A percentile compares a stretch with the other conserved stretches of the same genome.
These are phyloP conservation scores for Camelina sativa DNA, from an alignment of 345 rosid genomes.

Conservation along the genomic window DNA sequence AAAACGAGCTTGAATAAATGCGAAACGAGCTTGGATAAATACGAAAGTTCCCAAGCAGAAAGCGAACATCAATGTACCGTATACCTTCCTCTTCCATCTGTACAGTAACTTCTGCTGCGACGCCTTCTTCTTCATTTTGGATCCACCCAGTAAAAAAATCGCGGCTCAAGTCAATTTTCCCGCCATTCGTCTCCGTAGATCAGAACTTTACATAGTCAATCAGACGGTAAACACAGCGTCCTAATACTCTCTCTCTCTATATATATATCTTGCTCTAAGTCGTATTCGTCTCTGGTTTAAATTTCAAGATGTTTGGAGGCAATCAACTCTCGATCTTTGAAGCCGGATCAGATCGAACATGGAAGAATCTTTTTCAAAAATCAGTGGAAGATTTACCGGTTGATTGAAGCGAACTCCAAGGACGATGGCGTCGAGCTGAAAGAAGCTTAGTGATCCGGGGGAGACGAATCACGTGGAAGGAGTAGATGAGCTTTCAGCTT, in stretches of 20 bases:
- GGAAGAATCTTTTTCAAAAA: constrained; percentile 23
- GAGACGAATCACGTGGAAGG: constrained; percentile 40
- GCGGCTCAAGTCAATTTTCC: constrained; percentile 35
- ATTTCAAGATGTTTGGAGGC: background rate
- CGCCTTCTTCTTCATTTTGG: constrained; percentile 71
- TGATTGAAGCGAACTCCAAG: constrained; percentile 31
- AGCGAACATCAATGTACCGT: constrained; percentile 46
- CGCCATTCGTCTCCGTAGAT: constrained; percentile 35
- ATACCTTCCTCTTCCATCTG: constrained; percentile 79
- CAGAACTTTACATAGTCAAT: constrained; percentile 19
- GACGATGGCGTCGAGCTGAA: constrained; percentile 24
- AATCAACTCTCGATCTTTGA: constrained; percentile 37
- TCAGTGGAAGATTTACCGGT: constrained; percentile 2
- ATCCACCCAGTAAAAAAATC: background rate
- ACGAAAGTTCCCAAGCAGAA: constrained; percentile 64
- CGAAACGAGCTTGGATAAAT: constrained; percentile 67
- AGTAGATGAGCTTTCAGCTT: constrained; percentile 26
- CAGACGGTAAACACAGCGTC: background rate
- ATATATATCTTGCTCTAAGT: background rate
- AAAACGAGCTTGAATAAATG: constrained; percentile 67
- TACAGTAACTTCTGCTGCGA: constrained; percentile 52
- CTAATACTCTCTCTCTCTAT: background rate
- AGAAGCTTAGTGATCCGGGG: constrained; percentile 31
- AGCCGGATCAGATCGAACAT: constrained; percentile 37
- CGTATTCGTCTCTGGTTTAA: constrained; percentile 10